Conservation (phyloP, 176 grass and related monocot species). For the Tillandsia fasciculata region DNA sequence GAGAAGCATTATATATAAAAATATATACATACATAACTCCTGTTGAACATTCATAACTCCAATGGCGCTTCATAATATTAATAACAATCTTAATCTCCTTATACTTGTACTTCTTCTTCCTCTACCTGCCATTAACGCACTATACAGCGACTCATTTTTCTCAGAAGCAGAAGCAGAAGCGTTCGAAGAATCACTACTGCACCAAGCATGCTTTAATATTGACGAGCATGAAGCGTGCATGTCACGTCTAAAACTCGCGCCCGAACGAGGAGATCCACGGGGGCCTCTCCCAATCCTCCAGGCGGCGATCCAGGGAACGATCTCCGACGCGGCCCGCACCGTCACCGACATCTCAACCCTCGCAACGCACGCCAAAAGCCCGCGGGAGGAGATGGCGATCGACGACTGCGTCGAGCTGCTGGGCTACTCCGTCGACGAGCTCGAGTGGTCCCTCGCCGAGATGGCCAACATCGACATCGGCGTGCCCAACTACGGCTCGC, state of each 20-base stretch:
- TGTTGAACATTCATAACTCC: slow-evolving; percentile 10
- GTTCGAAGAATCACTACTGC: slow-evolving; percentile 66
- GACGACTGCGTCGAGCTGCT: slow-evolving; percentile 84
- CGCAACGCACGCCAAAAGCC: slow-evolving; percentile 35
- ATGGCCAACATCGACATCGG: slow-evolving; percentile 25
- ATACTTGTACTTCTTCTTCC: slow-evolving; percentile 21
- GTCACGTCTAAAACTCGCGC: slow-evolving; percentile 40
- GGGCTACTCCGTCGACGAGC: slow-evolving; percentile 68
- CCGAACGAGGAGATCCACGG: slow-evolving; percentile 15
- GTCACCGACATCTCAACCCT: slow-evolving; percentile 27
- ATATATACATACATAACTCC: not conserved
- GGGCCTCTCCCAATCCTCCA: slow-evolving; percentile 61
- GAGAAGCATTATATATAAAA: not conserved
- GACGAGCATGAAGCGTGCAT: slow-evolving; percentile 26
- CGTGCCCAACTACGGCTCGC: slow-evolving; percentile 1
- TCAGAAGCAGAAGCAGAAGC: slow-evolving; percentile 47
- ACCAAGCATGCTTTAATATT: slow-evolving; percentile 78
- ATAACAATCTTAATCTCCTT: not conserved
- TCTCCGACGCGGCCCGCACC: slow-evolving; percentile 45
- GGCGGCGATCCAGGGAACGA: slow-evolving; percentile 55
- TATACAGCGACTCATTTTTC: slow-evolving; percentile 3
- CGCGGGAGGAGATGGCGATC: slow-evolving; percentile 66
- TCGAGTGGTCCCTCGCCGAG: slow-evolving; percentile 61
- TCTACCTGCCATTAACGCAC: not conserved
- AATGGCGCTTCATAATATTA: slow-evolving; percentile 9